phyloP scores from a whole-genome alignment of 805 yeast genomes.

The Candida ortonii region DNA sequence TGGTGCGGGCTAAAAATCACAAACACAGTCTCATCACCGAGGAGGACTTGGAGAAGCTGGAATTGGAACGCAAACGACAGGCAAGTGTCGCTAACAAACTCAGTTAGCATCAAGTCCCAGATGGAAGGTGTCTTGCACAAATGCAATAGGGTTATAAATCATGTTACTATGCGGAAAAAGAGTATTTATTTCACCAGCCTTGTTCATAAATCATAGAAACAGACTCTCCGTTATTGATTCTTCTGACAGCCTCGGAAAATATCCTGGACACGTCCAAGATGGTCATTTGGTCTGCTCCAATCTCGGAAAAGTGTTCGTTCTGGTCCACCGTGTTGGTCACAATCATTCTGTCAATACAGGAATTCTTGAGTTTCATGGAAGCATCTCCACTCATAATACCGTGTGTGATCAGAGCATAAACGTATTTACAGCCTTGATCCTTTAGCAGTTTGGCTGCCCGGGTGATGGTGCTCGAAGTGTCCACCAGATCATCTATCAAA shows the following conservation, averaged over 20 bases:
- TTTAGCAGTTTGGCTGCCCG: constrained; percentile 89
- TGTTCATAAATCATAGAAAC: constrained; percentile 92
- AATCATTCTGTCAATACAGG: constrained; percentile 77
- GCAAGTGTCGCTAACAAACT: constrained; percentile 18
- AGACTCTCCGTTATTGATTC: constrained; percentile 96
- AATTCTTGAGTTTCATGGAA: constrained; percentile 58
- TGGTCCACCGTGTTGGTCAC: constrained; percentile 94
- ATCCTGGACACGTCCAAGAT: constrained; percentile 85
- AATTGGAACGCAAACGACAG: constrained; percentile 34
- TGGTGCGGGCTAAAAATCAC: constrained; percentile 41
- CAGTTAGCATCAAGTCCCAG: no score
- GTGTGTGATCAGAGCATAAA: constrained; percentile 87
- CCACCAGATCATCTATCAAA: constrained; percentile 90
- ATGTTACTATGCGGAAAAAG: no score
- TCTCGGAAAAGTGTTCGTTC: constrained; percentile 45
- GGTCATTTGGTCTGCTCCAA: constrained; percentile 55
- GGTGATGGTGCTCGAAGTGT: constrained; percentile 87
- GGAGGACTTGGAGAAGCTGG: constrained; percentile 49
- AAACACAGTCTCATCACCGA: constrained; percentile 68
- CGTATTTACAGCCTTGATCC: constrained; percentile 87
- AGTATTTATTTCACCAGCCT: constrained; percentile 49
- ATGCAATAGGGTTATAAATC: no score
- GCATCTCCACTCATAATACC: constrained; percentile 95
- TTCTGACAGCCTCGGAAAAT: constrained; percentile 90
- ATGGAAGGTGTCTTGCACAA: no score